Conservation (phyloP, 1,284 basidiomycete genomes). For the Cutaneotrichosporon spelunceum region DNA sequence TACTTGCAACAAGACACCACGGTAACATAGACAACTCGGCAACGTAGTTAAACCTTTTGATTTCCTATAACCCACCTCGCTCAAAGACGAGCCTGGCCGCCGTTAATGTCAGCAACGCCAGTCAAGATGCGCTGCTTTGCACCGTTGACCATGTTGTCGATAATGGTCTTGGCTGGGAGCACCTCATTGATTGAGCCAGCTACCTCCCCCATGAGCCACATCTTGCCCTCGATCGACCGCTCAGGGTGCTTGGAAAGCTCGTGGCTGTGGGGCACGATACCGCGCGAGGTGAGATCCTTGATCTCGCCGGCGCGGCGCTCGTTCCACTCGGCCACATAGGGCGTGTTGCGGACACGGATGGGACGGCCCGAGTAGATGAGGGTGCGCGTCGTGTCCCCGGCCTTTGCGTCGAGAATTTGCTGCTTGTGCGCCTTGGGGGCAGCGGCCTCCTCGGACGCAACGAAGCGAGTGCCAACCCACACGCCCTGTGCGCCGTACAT, state of each 20-base stretch:
- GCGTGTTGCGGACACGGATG: conserved; percentile 72
- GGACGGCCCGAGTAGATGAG: conserved; percentile 85
- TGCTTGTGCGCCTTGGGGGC: conserved; percentile 83
- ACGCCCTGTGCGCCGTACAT: conserved; percentile 79
- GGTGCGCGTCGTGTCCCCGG: conserved; percentile 61
- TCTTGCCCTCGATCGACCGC: conserved; percentile 62
- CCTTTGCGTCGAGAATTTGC: conserved; percentile 48
- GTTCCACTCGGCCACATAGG: conserved; percentile 72
- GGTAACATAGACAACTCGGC: no score
- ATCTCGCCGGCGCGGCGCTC: conserved; percentile 40
- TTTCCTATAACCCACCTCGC: background rate
- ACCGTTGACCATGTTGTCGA: conserved; percentile 64
- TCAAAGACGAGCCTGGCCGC: background rate
- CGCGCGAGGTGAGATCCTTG: conserved; percentile 68
- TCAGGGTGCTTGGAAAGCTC: conserved; percentile 76
- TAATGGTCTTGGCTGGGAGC: conserved; percentile 72
- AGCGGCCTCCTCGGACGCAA: conserved; percentile 63
- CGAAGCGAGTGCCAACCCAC: conserved; percentile 89
- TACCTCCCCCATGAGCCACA: conserved; percentile 78
- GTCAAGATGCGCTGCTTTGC: conserved; percentile 35
- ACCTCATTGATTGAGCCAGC: conserved; percentile 71
- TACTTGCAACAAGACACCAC: no score
- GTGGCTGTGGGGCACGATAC: conserved; percentile 66
- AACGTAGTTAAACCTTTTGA: background rate
- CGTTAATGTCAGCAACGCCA: conserved; percentile 12